Base-by-base conservation (phyloP, 441 rosid genomes). In the Corymbia citriodora region DNA sequence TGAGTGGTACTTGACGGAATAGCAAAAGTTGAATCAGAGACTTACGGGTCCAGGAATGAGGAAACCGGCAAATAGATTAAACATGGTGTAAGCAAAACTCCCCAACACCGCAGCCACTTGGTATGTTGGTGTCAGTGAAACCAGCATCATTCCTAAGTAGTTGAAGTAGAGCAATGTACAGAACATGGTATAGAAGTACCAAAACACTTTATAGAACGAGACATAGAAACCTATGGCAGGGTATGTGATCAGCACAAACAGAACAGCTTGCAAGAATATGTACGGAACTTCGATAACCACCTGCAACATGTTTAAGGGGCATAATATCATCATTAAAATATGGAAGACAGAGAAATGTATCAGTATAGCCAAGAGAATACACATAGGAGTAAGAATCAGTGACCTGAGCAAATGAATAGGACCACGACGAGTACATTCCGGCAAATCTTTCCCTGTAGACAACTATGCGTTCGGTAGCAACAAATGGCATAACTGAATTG, bases 391-490 rank as follows among this genome's bases (percentile, higher is more conserved):
- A 79, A 29, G 45, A 36, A 83, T 54, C 21, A 52, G 54, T 8
- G 15, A 94, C 94, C 94, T 94, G 93, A 81, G 95, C 90, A 83
- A 90, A 89, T 53, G 94, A 89, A 88, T 92, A 91, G 57, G 94
- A 92, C 93, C 90, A 87, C 18, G 93, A 90, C 82, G 94, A 91
- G 90, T 92, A 94, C 94, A 93, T 93, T 85, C 93, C 89, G 9
- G 94, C 91, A 70, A 94, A 94, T 89, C 92, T 92, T 90, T 94
- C 95, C 21, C 94, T 89, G 91, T 92, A 94, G 19, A 92, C 59
- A 16, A 92, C 45, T 27, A 31, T 88, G 50, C 93, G 61, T 31
- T 88, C 68, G 53, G 65, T 31, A 55, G 90, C 89, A 17, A 88
- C 40, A 63, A 89, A 89, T 40, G 90, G 90, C 65, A 87, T 29